A percentile compares a stretch with the other conserved stretches of the same genome.
Evolutionary conservation across 345 rosid genomes (phyloP).

Genomic region (Schrenkiella parvula): DNA sequence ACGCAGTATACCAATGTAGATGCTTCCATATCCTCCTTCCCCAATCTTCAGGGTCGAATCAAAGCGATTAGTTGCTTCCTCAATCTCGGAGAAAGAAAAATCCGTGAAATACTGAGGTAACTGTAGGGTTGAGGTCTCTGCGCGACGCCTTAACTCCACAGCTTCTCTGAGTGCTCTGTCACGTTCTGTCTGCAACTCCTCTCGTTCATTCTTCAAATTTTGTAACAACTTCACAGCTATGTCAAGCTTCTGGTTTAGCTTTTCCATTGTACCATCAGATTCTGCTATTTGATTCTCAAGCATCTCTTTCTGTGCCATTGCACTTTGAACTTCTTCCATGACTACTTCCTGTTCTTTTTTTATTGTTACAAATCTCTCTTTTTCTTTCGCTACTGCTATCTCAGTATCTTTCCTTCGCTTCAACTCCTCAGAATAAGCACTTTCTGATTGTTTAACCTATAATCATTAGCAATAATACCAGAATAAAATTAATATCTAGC

Average conservation of each 20-base stretch:
- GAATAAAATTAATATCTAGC: not conserved
- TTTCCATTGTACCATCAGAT: constrained; percentile 46
- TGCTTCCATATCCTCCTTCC: constrained; percentile 92
- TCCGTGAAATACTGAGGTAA: constrained; percentile 57
- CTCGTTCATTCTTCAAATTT: constrained; percentile 56
- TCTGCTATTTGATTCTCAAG: constrained; percentile 57
- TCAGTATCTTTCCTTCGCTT: constrained; percentile 67
- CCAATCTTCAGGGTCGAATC: constrained; percentile 72
- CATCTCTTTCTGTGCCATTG: constrained; percentile 41
- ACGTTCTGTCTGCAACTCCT: constrained; percentile 63
- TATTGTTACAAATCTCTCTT: constrained; percentile 48
- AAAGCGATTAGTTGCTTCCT: constrained; percentile 65
- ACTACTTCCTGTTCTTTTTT: constrained; percentile 45
- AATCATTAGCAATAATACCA: constrained; percentile 3
- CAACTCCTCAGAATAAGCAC: constrained; percentile 48
- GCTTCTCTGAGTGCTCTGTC: constrained; percentile 82
- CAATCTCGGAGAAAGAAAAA: constrained; percentile 63
- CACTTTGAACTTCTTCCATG: constrained; percentile 46
- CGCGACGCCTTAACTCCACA: constrained; percentile 61
- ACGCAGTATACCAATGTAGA: constrained; percentile 59
- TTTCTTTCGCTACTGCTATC: constrained; percentile 53
- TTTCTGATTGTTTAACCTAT: constrained; percentile 64
- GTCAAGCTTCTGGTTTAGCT: constrained; percentile 71
- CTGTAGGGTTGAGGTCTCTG: constrained; percentile 49
- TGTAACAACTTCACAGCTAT: constrained; percentile 74